Base-by-base conservation (phyloP, 2,329 filamentous ascomycete genomes). In the Elsinoe perseae region DNA sequence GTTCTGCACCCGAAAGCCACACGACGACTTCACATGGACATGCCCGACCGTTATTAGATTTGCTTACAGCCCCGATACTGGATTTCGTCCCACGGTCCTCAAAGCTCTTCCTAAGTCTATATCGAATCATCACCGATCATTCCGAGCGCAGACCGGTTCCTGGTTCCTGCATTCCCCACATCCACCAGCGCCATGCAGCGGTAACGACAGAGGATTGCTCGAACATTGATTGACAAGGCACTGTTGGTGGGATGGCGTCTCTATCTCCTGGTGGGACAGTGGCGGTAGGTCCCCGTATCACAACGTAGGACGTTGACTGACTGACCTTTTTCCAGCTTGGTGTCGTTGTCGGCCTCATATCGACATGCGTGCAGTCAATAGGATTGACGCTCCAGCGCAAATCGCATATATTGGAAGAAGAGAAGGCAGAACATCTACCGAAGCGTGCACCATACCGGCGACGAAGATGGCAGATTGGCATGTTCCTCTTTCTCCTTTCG, bases 351-450 rank as follows among this genome's bases (percentile, higher is more conserved):
- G 93, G 93, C 64, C 80, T 98, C 62, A 71, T 96, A 64, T 97
- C 92, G 58, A 96, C 93, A 59, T 93, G 90, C 70, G 82, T 97
- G 21, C 93, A 98, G 72, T 95, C 91, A 70, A 78, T 98, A 65
- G 93, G 93, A 63, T 80, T 98, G 62, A 98, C 93, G 28, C 80
- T 98, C 23, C 93, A 98, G 74, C 89, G 93, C 70, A 97, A 98
- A 74, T 97, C 93, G 61, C 93, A 98, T 74, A 86, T 98, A 63
- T 84, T 97, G 68, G 93, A 98, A 76, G 93, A 98, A 75, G 89
- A 95, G 75, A 95, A 95, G 72, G 82, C 83, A 53, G 77, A 79
- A 27, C 85, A 89, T 69, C 83, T 93, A 72, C 77, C 85, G 59
- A 85, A 87, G 63, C 80, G 92, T 60, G 92, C 93, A 43, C 89